Evolutionary conservation across 306 rosid species (phyloP).

Genomic region (Rosa multiflora): DNA sequence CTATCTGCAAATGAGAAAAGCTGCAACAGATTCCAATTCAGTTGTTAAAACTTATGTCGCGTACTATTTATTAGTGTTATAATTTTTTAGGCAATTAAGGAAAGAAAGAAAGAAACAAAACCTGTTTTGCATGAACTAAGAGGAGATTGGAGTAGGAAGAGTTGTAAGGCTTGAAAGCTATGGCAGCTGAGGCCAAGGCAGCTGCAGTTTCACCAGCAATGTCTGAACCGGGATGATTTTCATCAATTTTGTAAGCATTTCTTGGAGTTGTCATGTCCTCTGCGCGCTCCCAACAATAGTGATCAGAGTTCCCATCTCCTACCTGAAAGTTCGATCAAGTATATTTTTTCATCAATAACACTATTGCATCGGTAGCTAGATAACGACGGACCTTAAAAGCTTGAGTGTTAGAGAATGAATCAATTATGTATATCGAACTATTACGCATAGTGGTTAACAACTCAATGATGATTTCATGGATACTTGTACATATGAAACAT

Average conservation of each 20-base stretch:
- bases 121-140: conserved; percentile 75
- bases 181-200: conserved; percentile 81
- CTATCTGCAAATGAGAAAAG: conserved; percentile 82
- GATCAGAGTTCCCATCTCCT: conserved; percentile 88
- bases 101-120: not conserved
- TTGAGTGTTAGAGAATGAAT: not conserved
- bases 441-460: not conserved
- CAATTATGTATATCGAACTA: not conserved
- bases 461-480: not conserved
- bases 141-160: conserved; percentile 73
- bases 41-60: not conserved
- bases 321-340: conserved; percentile 38
- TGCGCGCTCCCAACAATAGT: conserved; percentile 85
- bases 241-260: conserved; percentile 68
- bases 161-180: conserved; percentile 76
- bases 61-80: not conserved
- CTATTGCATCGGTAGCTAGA: not conserved
- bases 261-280: conserved; percentile 90
- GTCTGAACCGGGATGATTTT: conserved; percentile 81
- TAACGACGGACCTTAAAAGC: not conserved
- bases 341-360: not conserved
- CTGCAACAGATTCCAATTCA: conserved; percentile 32
- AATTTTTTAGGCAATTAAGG: not conserved
- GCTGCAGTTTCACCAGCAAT: conserved; percentile 91
- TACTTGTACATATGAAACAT: not conserved